These are phyloP conservation scores for Posidonia australis DNA, from an alignment of 106 monocot species.

Conservation along the genomic window DNA sequence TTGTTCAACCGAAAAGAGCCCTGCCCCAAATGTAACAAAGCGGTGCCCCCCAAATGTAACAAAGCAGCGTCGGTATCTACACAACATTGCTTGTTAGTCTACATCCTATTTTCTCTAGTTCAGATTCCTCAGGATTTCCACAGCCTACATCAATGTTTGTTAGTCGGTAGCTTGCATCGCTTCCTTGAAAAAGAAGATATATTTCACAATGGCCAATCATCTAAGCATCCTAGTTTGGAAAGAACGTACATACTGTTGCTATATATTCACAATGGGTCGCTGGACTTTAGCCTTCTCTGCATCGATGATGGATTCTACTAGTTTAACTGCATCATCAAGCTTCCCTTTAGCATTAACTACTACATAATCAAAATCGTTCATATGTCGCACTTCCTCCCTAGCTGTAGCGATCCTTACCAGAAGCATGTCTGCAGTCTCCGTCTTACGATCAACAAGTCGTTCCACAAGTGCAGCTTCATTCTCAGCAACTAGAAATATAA, in stretches of 20 bases:
- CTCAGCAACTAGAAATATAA: constrained; percentile 90
- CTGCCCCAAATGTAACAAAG: too few species aligned
- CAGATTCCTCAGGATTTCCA: too few species aligned
- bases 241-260: neutral
- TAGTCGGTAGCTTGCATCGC: too few species aligned
- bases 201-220: too few species aligned
- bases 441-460: constrained; percentile 69
- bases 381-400: constrained; percentile 61
- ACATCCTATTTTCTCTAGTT: too few species aligned
- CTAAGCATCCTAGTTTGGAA: too few species aligned
- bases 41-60: too few species aligned
- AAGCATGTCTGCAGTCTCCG: constrained; percentile 86
- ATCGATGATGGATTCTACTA: constrained; percentile 84
- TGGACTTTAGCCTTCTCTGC: constrained; percentile 70
- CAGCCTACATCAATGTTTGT: too few species aligned
- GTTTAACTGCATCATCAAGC: constrained; percentile 63
- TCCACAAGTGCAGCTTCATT: constrained; percentile 76
- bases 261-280: constrained; percentile 31
- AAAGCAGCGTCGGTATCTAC: too few species aligned
- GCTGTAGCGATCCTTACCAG: constrained; percentile 92
- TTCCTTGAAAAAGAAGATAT: too few species aligned
- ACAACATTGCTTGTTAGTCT: too few species aligned
- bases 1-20: too few species aligned
- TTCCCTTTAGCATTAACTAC: constrained; percentile 89
- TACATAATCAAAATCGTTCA: constrained; percentile 75